Conservation (phyloP, 306 rosid species). For the Vigna nakashimae region DNA sequence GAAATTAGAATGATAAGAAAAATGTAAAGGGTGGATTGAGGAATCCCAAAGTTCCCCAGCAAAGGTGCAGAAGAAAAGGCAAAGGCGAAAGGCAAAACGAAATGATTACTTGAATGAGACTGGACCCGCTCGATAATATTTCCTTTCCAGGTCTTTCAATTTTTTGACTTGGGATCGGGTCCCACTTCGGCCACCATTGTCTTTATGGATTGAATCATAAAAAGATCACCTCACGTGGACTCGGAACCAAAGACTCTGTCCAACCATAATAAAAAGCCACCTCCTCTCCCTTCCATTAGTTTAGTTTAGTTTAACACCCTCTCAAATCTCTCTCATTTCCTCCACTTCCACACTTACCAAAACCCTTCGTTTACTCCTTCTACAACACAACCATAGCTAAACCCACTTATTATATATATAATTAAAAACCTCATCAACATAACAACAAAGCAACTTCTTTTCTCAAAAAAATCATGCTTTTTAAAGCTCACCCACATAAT, state of each 20-base stretch:
- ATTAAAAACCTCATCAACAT: conserved; percentile 36
- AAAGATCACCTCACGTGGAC: conserved; percentile 99
- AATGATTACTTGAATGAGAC: conserved; percentile 84
- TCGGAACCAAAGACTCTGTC: conserved; percentile 96
- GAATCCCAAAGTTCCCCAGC: conserved; percentile 67
- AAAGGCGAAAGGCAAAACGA: conserved; percentile 68
- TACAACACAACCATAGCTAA: not conserved
- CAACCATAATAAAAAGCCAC: conserved; percentile 73
- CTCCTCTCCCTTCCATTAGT: conserved; percentile 7
- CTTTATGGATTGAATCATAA: conserved; percentile 94
- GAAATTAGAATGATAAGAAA: not conserved
- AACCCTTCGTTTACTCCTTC: not conserved
- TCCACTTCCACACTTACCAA: not conserved
- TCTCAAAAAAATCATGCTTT: conserved; percentile 58
- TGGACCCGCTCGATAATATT: conserved; percentile 72
- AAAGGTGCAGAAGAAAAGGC: conserved; percentile 75
- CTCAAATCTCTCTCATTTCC: not conserved
- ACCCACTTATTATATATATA: not conserved
- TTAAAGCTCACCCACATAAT: conserved; percentile 83
- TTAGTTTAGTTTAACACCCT: not conserved
- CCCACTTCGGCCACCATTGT: conserved; percentile 87
- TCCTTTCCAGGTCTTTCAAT: conserved; percentile 76
- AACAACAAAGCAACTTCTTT: conserved; percentile 59
- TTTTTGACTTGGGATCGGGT: conserved; percentile 92
- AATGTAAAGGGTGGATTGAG: conserved; percentile 34